Evolutionary conservation across 2,329 filamentous ascomycete genomes (phyloP), one percentile per base, ranked within the genome.

Genomic region (Corinectria fuckeliana): DNA sequence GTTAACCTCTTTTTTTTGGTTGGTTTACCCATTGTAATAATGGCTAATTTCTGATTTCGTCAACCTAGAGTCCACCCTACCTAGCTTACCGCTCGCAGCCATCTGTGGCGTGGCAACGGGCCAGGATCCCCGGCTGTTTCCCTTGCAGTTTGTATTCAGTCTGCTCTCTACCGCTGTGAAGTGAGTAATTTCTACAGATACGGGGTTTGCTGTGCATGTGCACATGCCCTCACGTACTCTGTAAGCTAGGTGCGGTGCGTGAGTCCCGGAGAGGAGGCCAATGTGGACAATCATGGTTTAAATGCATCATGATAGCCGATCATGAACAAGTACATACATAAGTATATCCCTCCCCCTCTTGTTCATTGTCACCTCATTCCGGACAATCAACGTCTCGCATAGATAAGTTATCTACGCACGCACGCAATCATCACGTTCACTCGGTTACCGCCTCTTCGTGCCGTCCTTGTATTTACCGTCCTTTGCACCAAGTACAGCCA

Each of bases 41-140:
- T 68, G 44, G 55, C 62, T 70, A 69, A 70, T 69, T 70, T 70
- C 63, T 69, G 53, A 52, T 58, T 56, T 56, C 49, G 50, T 58
- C 48, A 45, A 50, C 62, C 60, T 62, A 63, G 58, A 60, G 64
- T 55, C 64, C 66, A 64, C 64, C 62, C 67, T 65, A 67, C 67
- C 64, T 65, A 64, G 62, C 62, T 66, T 65, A 67, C 67, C 56
- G 55, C 63, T 60, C 56, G 58, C 53, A 61, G 50, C 64, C 52
- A 69, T 65, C 66, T 66, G 67, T 63, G 64, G 67, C 66, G 66
- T 68, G 65, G 60, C 67, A 69, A 67, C 60, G 51, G 54, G 39
- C 65, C 45, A 68, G 67, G 67, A 60, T 54, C 66, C 64, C 65
- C 45, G 56, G 58, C 38, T 30, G 26, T 25, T 34, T 49, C 30